Evolutionary conservation across 805 yeast species (phyloP).

Genomic region (Saccharomyces eubayanus): DNA sequence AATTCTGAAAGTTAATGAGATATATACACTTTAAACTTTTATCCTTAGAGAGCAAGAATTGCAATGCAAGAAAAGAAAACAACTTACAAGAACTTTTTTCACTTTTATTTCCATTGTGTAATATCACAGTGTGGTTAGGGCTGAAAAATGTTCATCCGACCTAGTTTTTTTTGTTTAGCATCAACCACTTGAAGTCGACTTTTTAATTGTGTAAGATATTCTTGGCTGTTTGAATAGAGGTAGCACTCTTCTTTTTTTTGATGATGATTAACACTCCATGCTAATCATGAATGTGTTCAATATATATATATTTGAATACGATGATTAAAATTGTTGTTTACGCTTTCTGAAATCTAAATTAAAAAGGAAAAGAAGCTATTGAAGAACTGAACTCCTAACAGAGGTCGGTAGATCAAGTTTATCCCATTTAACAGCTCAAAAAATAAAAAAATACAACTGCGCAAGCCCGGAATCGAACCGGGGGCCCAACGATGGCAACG

Average conservation of each 20-base stretch:
- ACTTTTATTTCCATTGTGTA: not conserved
- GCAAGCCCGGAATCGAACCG: not conserved
- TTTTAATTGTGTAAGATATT: not conserved
- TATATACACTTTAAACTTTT: not conserved
- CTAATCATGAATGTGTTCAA: not conserved
- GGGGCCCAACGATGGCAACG: not conserved
- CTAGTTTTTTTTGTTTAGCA: not conserved
- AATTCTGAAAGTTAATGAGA: slow-evolving; percentile 24
- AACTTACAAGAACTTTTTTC: not conserved
- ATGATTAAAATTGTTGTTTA: not conserved
- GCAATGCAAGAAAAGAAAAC: not conserved
- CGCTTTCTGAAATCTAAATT: not conserved
- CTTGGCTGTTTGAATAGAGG: not conserved
- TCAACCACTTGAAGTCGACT: not conserved
- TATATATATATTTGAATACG: not conserved
- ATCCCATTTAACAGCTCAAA: not conserved
- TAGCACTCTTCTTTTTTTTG: not conserved
- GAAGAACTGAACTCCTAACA: not conserved
- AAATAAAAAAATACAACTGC: not conserved
- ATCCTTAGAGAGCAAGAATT: not conserved
- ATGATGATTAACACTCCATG: not conserved
- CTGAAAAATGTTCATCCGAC: not conserved
- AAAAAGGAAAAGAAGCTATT: not conserved
- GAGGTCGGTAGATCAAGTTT: not conserved
- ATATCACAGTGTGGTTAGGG: not conserved